Base-by-base conservation (phyloP, 2,329 filamentous ascomycete genomes). In the Fusarium palustre region DNA sequence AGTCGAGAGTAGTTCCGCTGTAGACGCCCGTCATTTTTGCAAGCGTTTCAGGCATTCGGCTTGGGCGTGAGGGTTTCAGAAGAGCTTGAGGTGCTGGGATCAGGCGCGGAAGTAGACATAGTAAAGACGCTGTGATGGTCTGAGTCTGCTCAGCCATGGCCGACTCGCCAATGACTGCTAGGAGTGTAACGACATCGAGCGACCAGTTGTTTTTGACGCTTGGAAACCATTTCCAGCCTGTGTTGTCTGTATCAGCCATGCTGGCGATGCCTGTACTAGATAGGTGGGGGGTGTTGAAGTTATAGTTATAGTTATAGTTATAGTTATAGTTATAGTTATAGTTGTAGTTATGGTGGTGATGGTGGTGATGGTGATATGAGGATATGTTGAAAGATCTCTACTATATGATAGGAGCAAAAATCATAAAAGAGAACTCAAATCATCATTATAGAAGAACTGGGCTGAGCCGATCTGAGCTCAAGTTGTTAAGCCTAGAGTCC, bases 1-100 rank as follows among this genome's bases (percentile, higher is more conserved):
- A 83, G 57, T 84, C 82, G 30, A 88, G 81, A 3, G 82, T 79
- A 5, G 83, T 84, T 48, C 87, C 88, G 63, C 83, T 87, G 67
- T 86, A 82, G 11, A 89, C 86, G n/a, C 87, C 87, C 2, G 84
- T 83, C 73, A 89, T 85, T 55, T 83, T 83, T 41, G 86, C 86
- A 18, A 81, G 79, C 18, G 83, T 82, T 65, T 86, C 83, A 45
- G 88, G 87, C 73, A 90, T 83, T 45, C 87, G 83, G 30, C 79
- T 80, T 10, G 86, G 86, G 4, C 88, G 83, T 24, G 81, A 79
- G 12, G 87, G 82, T 61, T 86, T 87, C 47, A 90, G 79, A n/a
- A 90, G 81, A 47, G 86, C 86, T 76, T 90, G 88, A 1, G 88
- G 88, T 2, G 88, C 88, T 11, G 88, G 88, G 30, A 90, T 83